Conservation (phyloP, 2,329 filamentous ascomycete species). For the Hortaea sp. region DNA sequence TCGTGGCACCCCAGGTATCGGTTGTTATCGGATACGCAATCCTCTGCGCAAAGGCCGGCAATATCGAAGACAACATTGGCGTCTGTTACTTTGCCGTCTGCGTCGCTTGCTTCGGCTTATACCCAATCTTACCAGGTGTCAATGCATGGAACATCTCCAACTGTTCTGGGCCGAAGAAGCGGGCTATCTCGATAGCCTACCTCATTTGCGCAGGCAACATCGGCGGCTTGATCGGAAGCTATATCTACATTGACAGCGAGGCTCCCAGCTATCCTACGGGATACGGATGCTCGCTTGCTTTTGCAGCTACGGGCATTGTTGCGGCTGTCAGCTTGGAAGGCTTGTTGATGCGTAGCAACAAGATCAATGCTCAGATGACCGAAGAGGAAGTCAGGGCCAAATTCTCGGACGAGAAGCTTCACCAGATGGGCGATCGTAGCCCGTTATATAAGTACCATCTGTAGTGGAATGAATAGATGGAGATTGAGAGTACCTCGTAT, state of each 20-base stretch:
- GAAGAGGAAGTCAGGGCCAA: not conserved
- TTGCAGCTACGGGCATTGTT: not conserved
- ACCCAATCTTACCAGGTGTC: too few relatives aligned
- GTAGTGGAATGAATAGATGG: too few relatives aligned
- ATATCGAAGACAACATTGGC: too few relatives aligned
- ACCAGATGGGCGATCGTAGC: not conserved
- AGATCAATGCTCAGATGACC: not conserved
- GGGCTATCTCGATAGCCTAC: not conserved
- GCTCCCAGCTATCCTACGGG: not conserved
- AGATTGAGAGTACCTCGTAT: too few relatives aligned
- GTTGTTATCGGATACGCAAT: too few relatives aligned
- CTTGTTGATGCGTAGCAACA: not conserved
- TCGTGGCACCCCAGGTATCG: too few relatives aligned
- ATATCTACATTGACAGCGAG: slow-evolving; percentile 47
- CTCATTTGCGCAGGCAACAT: slow-evolving; percentile 27
- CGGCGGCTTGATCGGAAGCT: slow-evolving; percentile 52
- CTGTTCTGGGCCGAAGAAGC: not conserved
- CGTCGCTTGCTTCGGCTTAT: too few relatives aligned
- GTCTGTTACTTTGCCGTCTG: too few relatives aligned
- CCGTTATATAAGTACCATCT: not conserved
- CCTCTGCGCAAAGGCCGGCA: too few relatives aligned
- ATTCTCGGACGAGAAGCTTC: not conserved
- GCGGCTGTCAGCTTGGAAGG: not conserved
- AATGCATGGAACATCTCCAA: too few relatives aligned
- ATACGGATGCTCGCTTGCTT: not conserved